These are phyloP conservation scores for Mortierella sp. DNA, from an alignment of 371 early-diverging fungal genomes.

Conservation along the genomic window DNA sequence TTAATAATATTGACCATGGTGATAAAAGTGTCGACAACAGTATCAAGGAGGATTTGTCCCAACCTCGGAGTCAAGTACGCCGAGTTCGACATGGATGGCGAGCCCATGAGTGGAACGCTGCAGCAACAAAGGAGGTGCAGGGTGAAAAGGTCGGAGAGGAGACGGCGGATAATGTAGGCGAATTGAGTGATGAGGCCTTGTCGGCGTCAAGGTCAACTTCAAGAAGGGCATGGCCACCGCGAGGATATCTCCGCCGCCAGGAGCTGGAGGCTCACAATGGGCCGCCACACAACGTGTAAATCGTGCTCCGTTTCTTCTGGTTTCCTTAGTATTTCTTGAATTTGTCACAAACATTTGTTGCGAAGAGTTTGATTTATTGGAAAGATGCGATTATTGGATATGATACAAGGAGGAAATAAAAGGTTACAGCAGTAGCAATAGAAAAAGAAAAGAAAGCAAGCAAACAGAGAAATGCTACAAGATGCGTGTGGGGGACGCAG, in stretches of 20 bases:
- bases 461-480: constrained; percentile 1
- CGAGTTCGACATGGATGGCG: neutral
- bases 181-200: too few species aligned
- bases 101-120: too few species aligned
- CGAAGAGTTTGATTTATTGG: too few species aligned
- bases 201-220: neutral
- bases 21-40: neutral
- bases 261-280: constrained; percentile 16
- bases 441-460: neutral
- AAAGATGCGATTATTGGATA: too few species aligned
- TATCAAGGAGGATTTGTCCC: neutral
- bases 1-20: neutral
- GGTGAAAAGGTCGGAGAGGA: neutral
- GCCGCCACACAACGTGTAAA: constrained; percentile 10
- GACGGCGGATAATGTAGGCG: too few species aligned
- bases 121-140: neutral
- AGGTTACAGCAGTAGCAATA: neutral
- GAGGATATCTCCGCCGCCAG: constrained; percentile 19
- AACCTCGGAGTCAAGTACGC: neutral
- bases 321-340: too few species aligned
- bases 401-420: neutral
- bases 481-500: too few species aligned
- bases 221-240: constrained; percentile 23
- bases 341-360: too few species aligned
- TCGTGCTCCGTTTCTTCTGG: too few species aligned